Conservation (phyloP, 352 stramenopile species). For the Pythium aphanidermatum region DNA sequence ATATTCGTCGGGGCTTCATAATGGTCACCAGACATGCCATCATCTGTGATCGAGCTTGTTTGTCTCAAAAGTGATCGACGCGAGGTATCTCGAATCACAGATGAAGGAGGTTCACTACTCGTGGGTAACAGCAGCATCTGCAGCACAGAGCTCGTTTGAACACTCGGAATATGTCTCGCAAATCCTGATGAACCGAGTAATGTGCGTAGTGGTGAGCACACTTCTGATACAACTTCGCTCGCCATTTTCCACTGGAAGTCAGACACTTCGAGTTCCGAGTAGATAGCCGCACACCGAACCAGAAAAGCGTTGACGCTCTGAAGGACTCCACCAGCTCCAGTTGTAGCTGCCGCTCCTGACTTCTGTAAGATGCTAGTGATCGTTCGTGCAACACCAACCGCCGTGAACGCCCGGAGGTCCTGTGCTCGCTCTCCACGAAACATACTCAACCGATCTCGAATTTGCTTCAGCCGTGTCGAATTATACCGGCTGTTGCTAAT, state of each 20-base stretch:
- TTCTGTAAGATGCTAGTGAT: slow-evolving; percentile 60
- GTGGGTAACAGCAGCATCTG: slow-evolving; percentile 62
- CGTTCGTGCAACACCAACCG: slow-evolving; percentile 53
- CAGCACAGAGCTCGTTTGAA: slow-evolving; percentile 52
- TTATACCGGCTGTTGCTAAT: too few relatives aligned
- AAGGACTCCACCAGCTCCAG: slow-evolving; percentile 30
- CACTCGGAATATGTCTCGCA: slow-evolving; percentile 43
- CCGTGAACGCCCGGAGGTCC: slow-evolving; percentile 56
- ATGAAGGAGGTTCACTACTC: slow-evolving; percentile 6
- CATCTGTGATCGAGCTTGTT: slow-evolving; percentile 1
- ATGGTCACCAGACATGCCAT: background rate
- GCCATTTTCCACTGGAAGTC: slow-evolving; percentile 78
- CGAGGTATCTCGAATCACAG: slow-evolving; percentile 5
- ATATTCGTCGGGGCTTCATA: background rate
- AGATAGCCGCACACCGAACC: slow-evolving; percentile 56
- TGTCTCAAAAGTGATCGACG: slow-evolving; percentile 1
- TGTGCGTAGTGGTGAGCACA: slow-evolving; percentile 50
- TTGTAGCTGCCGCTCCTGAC: slow-evolving; percentile 38
- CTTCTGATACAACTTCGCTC: slow-evolving; percentile 62
- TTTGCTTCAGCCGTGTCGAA: slow-evolving; percentile 31
- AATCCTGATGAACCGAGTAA: slow-evolving; percentile 53
- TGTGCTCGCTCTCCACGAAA: slow-evolving; percentile 43
- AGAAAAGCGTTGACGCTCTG: slow-evolving; percentile 55
- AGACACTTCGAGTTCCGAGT: slow-evolving; percentile 65
- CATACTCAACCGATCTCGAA: slow-evolving; percentile 35